A percentile compares a stretch with the other conserved stretches of the same genome.
Evolutionary conservation across 345 rosid genomes (phyloP).

Genomic region (Eucalyptus erythrocorys): DNA sequence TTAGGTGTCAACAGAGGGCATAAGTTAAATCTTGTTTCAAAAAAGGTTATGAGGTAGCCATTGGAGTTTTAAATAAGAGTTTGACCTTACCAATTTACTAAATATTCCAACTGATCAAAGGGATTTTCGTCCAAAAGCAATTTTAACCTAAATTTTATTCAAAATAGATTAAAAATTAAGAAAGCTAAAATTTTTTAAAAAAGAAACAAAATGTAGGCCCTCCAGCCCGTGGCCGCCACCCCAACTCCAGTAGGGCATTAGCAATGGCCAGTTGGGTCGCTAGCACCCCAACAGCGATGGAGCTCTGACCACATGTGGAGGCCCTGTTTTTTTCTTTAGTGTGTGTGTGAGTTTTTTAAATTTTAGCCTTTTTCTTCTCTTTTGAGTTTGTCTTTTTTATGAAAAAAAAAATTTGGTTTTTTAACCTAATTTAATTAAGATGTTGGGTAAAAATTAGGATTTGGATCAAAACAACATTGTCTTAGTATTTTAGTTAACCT

Average conservation of each 20-base stretch:
- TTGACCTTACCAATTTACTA: accelerated
- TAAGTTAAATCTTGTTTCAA: accelerated
- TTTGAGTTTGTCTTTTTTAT: neutral
- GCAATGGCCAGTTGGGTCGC: too few relatives aligned
- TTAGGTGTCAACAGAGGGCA: too few relatives aligned
- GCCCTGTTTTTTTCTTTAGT: neutral
- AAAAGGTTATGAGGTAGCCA: accelerated
- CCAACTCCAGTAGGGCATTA: too few relatives aligned
- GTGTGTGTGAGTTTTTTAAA: neutral
- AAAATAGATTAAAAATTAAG: too few relatives aligned
- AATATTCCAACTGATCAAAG: accelerated
- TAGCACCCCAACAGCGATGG: neutral
- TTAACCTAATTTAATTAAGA: neutral
- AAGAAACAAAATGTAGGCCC: neutral
- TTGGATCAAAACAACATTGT: accelerated
- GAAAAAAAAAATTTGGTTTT: too few relatives aligned
- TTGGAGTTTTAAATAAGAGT: too few relatives aligned
- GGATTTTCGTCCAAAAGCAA: accelerated
- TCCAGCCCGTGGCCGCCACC: neutral
- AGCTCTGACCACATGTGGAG: neutral
- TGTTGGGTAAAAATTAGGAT: neutral
- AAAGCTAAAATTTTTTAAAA: too few relatives aligned
- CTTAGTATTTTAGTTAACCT: neutral
- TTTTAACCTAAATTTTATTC: neutral
- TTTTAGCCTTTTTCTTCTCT: neutral